Evolutionary conservation across 148 eudicot genomes (phyloP).

Genomic region (Rhododendron henanense): DNA sequence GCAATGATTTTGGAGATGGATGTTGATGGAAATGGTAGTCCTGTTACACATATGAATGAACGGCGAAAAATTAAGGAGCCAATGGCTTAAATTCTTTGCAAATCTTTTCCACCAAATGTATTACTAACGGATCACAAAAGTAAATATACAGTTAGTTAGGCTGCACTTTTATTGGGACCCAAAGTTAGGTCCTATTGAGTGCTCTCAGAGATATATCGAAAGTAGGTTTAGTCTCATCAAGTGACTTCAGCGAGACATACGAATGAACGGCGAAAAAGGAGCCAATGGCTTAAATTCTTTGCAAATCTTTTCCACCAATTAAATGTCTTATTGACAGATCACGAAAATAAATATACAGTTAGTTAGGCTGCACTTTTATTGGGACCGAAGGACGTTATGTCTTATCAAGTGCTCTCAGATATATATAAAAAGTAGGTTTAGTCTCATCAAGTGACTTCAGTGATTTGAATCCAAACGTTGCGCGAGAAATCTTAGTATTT

Average conservation of each 20-base stretch:
- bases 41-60: not conserved
- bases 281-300: not conserved
- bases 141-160: not conserved
- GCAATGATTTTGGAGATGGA: not conserved
- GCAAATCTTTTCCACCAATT: not conserved
- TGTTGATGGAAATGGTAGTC: not conserved
- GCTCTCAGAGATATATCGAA: not conserved
- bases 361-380: not conserved
- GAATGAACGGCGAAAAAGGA: not conserved
- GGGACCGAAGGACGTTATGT: not conserved
- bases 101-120: not conserved
- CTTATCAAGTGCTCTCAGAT: not conserved
- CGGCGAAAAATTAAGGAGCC: not conserved
- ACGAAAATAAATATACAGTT: not conserved
- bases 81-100: not conserved
- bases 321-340: not conserved
- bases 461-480: not conserved
- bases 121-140: not conserved
- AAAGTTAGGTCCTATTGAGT: not conserved
- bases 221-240: not conserved
- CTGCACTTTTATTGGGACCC: not conserved
- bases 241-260: not conserved
- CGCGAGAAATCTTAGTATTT: not conserved
- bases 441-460: not conserved
- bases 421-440: not conserved